Evolutionary conservation across 2,329 filamentous ascomycete species (phyloP), one percentile per base, ranked within the genome.

Genomic region (Verruconis gallopava): DNA sequence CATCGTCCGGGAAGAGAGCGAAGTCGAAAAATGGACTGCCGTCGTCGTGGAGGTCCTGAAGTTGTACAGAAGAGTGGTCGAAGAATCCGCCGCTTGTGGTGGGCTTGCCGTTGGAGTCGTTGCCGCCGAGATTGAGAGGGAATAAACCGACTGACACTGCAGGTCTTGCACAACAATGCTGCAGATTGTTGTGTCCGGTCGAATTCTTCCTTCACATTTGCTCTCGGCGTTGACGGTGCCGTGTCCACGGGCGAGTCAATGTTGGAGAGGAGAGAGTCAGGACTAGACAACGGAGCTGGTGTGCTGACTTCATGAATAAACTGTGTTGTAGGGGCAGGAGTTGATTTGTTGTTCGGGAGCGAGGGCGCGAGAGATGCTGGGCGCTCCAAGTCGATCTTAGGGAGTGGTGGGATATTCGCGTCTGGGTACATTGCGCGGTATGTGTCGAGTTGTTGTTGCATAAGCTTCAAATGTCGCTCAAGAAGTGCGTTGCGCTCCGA

Each of bases 151-250:
- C 80, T 77, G 91, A 96, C 91, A 98, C 91, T 82, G 91, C 91
- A 93, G 91, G 91, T 94, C 91, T n/a, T n/a, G 66, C 81, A 96
- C 91, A 96, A 95, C 89, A 95, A 81, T 88, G 75, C 91, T 74
- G 91, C 91, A 96, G 91, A 88, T 94, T 93, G 88, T 95, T 95
- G 91, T 95, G 88, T 91, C 91, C 77, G 69, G 75, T 93, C 85
- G 77, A 83, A 73, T 67, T 80, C 74, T 68, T 63, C 62, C 58
- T 64, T 49, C 55, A 63, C 60, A 44, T 53, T 49, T 50, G 61
- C 61, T 46, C 50, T 49, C 38, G 59, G 60, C 22, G 60, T 62
- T 49, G 62, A 57, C 39, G 60, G 59, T 39, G 53, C 50, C 49
- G 54, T 58, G 30, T 55, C 54, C 45, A 47, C 21, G n/a, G 42